phyloP scores from a whole-genome alignment of 2,329 filamentous ascomycete genomes.

The Helminthosporium solani region DNA sequence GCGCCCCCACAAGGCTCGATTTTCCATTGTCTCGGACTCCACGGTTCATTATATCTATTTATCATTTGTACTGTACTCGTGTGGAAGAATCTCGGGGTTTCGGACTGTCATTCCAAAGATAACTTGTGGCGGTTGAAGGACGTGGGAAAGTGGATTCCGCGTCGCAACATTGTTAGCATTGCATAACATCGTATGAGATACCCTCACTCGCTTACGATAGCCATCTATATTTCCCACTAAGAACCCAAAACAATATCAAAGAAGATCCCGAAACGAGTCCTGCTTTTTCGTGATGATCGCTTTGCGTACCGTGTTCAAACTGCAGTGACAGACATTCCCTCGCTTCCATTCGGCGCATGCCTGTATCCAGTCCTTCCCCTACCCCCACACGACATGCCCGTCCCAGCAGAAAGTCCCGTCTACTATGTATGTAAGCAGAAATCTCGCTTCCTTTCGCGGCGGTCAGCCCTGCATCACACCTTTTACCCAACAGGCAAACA shows the following conservation, averaged over 20 bases:
- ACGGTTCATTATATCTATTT: background rate
- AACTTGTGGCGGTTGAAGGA: background rate
- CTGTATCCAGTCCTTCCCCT: too few relatives aligned
- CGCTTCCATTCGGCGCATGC: too few relatives aligned
- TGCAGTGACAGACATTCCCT: too few relatives aligned
- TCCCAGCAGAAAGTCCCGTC: too few relatives aligned
- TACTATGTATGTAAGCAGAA: too few relatives aligned
- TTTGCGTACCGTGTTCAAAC: background rate
- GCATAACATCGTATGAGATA: background rate
- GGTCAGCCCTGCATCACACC: background rate
- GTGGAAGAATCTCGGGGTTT: background rate
- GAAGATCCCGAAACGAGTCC: background rate
- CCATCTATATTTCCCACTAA: background rate
- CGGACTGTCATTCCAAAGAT: background rate
- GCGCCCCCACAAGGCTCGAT: background rate
- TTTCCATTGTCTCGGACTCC: background rate
- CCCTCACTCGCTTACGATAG: background rate
- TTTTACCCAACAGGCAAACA: background rate
- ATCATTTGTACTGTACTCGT: background rate
- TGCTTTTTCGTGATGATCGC: background rate
- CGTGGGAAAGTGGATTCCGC: background rate
- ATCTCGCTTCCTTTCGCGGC: background rate
- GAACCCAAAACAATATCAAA: background rate
- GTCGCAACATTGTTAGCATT: background rate
- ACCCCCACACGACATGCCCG: background rate